Percentiles rank a stretch among this genome's conserved stretches.
Conservation (phyloP, 2,329 filamentous ascomycete species). For the Diaporthe eres region DNA sequence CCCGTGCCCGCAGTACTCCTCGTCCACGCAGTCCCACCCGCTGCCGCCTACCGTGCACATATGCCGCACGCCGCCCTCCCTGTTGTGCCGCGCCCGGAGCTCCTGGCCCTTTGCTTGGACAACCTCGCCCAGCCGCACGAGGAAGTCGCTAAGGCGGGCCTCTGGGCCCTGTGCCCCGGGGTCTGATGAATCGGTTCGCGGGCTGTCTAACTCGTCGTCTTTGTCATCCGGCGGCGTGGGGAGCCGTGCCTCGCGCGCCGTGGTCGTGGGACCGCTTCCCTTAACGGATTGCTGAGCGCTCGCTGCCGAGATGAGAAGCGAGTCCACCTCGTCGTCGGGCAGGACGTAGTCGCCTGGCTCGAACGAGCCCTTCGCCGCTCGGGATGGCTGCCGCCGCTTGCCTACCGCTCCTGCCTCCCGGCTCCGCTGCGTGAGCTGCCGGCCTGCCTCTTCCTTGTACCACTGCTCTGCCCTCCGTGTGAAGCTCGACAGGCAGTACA, state of each 20-base stretch:
- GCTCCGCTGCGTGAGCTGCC: background rate
- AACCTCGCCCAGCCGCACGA: background rate
- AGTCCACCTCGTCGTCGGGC: background rate
- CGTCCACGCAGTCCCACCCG: slow-evolving; percentile 30
- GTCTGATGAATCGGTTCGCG: background rate
- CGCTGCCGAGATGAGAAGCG: background rate
- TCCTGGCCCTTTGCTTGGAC: background rate
- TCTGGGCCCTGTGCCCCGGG: background rate
- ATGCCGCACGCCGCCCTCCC: slow-evolving; percentile 21
- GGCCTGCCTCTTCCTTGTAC: slow-evolving; percentile 25
- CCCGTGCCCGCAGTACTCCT: slow-evolving; percentile 36
- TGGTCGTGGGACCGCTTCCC: background rate
- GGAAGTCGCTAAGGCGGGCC: background rate
- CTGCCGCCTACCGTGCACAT: slow-evolving; percentile 7
- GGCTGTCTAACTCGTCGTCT: no score
- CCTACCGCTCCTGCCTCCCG: background rate
- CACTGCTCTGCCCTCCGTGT: slow-evolving; percentile 13
- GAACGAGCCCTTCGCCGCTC: slow-evolving; percentile 8
- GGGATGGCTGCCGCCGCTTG: slow-evolving; percentile 29
- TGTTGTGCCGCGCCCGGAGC: background rate
- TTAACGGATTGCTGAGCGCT: background rate
- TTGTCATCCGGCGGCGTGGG: slow-evolving; percentile 7
- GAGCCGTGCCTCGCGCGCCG: background rate
- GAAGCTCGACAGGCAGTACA: slow-evolving; percentile 38
- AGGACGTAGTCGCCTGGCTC: slow-evolving; percentile 20